Evolutionary conservation across 139 green algal species (phyloP), one percentile per base, ranked within the genome.

Genomic region (Chlamydomonas asymmetrica): DNA sequence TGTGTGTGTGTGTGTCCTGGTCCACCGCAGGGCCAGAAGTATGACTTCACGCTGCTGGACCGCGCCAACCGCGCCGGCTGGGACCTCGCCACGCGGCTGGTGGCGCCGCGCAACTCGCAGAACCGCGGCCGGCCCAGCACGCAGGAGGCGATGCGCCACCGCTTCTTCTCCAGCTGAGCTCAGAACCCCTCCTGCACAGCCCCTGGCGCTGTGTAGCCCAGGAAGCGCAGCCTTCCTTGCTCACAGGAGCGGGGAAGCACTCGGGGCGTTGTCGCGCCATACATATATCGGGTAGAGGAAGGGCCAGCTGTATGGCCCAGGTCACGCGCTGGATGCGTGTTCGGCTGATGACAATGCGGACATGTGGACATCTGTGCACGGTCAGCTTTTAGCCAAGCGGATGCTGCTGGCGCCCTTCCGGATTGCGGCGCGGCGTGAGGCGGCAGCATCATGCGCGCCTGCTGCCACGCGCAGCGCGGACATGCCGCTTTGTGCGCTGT

Each of bases 21-120:
- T n/a, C n/a, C n/a, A 32, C 35, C 41, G 13, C 73, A 80, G 31
- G 76, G 76, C 10, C 18, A 27, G 50, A 68, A 66, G 62, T 80
- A 79, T 66, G 87, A 97, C 80, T 96, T 96, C 68, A 78, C 73
- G 1, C 80, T 95, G 48, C 81, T 97, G 71, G 93, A 97, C 74
- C 74, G 85, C 40, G 79, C 81, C 18, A 78, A 73, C 29, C 71
- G 75, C 3, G 88, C 91, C n/a, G 93, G 92, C 34, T 97, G 90
- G 88, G 93, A 97, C 79, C 78, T 97, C 27, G 93, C 89, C 1
- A 80, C 70, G 27, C 87, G 89, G 78, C 84, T 97, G 34, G 71
- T 95, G 4, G 71, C 79, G 32, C 74, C 82, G 65, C 83, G 87
- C 18, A 85, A 92, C 76, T 60, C 41, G 5, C 70, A 89, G 31